These are phyloP conservation scores for Panus rudis DNA, from an alignment of 768 basidiomycete species.

Conservation along the genomic window DNA sequence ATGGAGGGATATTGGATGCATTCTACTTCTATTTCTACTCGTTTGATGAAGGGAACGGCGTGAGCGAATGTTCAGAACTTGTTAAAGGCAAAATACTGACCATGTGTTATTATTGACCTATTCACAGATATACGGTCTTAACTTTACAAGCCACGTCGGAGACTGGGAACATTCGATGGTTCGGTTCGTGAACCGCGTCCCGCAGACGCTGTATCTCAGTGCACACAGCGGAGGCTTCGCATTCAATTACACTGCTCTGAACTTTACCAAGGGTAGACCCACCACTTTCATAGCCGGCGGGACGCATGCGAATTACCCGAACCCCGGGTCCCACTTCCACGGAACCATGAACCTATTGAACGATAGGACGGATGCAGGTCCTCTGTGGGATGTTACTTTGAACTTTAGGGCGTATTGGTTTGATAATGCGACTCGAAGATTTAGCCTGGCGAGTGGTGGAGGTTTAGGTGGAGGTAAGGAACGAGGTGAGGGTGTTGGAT, in stretches of 20 bases:
- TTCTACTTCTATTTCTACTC: conserved; percentile 30
- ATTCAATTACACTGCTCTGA: conserved; percentile 18
- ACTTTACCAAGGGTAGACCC: conserved; percentile 17
- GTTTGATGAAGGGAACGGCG: conserved; percentile 18
- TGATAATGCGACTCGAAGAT: conserved; percentile 14
- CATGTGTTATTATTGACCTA: not conserved
- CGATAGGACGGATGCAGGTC: conserved; percentile 21
- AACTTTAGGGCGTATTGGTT: conserved; percentile 25
- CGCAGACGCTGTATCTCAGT: conserved; percentile 22
- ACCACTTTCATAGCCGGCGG: conserved; percentile 21
- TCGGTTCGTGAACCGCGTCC: conserved; percentile 25
- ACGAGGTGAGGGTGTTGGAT: conserved; percentile 17
- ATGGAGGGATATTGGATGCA: conserved; percentile 22
- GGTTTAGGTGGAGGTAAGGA: conserved; percentile 8
- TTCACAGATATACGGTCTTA: conserved; percentile 16
- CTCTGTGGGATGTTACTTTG: conserved; percentile 20
- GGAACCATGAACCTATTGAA: conserved; percentile 12
- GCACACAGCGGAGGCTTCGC: conserved; percentile 24
- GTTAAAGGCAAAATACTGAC: no score
- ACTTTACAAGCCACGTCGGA: conserved; percentile 26
- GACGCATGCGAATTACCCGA: conserved; percentile 25
- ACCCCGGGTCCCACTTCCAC: conserved; percentile 17
- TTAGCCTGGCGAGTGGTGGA: conserved; percentile 15
- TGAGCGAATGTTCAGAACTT: not conserved
- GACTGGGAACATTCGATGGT: conserved; percentile 31